Evolutionary conservation across 139 green algal species (phyloP).

Genomic region (Chlorella sp.): DNA sequence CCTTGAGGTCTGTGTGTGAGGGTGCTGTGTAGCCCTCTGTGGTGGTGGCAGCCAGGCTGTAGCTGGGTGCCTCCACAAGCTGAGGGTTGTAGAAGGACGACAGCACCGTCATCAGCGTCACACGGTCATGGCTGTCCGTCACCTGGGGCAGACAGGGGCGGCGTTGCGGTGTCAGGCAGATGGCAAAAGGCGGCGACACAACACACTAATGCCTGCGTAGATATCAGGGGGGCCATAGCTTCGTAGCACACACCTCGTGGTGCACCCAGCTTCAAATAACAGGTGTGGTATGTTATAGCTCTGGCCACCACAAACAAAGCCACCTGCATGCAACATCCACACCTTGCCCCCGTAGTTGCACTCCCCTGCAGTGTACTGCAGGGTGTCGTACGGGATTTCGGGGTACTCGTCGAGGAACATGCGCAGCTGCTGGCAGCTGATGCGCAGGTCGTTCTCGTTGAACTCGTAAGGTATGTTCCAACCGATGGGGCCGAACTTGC

Average conservation of each 20-base stretch:
- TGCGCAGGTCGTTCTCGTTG: conserved; percentile 72
- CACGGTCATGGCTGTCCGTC: conserved; percentile 69
- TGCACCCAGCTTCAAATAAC: too few species aligned
- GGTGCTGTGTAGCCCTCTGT: conserved; percentile 51
- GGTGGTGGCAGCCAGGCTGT: conserved; percentile 47
- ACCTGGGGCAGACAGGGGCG: too few species aligned
- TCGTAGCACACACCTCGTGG: too few species aligned
- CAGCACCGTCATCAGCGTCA: conserved; percentile 58
- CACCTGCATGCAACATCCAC: too few species aligned
- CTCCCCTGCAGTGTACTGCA: conserved; percentile 62
- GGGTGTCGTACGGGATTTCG: conserved; percentile 60
- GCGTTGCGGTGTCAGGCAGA: too few species aligned
- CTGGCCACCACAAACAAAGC: too few species aligned
- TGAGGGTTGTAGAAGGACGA: conserved; percentile 29
- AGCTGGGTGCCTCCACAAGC: conserved; percentile 19
- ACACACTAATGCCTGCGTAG: too few species aligned
- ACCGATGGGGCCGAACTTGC: conserved; percentile 73
- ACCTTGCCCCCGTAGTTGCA: conserved; percentile 73
- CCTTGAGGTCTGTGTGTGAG: not conserved
- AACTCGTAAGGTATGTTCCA: conserved; percentile 78
- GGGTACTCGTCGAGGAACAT: conserved; percentile 80
- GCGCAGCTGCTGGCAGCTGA: conserved; percentile 63
- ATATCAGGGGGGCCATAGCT: too few species aligned
- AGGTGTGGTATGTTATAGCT: too few species aligned
- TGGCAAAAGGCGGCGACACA: too few species aligned